Evolutionary conservation across 2,329 filamentous ascomycete genomes (phyloP).

Genomic region (Colletotrichum falcatum): DNA sequence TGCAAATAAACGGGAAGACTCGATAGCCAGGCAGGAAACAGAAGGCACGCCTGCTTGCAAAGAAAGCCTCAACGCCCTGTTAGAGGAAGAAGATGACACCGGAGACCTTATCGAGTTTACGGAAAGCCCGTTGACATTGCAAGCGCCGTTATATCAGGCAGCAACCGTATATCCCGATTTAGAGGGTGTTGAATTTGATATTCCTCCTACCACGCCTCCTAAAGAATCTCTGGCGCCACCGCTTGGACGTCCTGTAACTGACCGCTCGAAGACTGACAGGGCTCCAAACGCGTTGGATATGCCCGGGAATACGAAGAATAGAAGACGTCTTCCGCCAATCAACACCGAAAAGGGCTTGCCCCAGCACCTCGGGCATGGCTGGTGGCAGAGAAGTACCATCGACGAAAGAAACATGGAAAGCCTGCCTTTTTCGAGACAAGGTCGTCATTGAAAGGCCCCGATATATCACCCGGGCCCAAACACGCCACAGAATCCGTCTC

Average conservation of each 20-base stretch:
- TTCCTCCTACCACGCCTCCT: background rate
- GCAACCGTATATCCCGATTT: constrained; percentile 12
- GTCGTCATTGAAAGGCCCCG: background rate
- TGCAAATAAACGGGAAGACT: background rate
- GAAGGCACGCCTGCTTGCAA: background rate
- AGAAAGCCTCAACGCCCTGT: background rate
- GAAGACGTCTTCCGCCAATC: background rate
- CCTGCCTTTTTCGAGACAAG: background rate
- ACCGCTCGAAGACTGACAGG: background rate
- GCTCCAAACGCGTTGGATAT: background rate
- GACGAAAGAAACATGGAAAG: constrained; percentile 7
- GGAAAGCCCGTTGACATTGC: background rate
- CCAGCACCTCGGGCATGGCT: background rate
- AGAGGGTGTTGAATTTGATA: background rate
- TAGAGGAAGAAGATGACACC: background rate
- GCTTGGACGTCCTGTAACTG: background rate
- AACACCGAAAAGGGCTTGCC: background rate
- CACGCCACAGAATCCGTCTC: background rate
- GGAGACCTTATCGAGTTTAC: constrained; percentile 5
- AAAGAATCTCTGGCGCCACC: background rate
- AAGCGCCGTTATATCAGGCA: constrained; percentile 4
- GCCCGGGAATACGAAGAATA: background rate
- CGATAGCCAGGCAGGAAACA: background rate
- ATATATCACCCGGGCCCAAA: no score
- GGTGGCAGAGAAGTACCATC: constrained; percentile 1